Evolutionary conservation across 169 alveolate species (phyloP), one percentile per base, ranked within the genome.

Genomic region (Eimeria tenella): DNA sequence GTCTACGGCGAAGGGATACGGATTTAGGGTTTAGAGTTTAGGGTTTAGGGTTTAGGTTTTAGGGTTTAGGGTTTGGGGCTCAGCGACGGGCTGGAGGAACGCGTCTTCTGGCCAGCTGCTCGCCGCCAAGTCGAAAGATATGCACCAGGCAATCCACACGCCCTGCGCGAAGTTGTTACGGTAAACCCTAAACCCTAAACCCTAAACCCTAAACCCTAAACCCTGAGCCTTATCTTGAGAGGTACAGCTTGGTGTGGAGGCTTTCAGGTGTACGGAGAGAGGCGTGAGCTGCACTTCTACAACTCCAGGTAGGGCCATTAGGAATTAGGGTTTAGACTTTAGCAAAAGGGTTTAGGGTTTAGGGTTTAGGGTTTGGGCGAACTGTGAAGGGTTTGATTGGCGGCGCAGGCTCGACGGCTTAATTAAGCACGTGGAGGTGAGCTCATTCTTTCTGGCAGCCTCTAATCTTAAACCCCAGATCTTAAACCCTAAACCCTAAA

Each of bases 131-230:
- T 92, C 93, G n/a, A 82, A 92, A 52, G 79, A 92, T 42, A 92
- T 92, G 95, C 93, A 92, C 3, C 93, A 93, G 42, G 79, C 77
- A 31, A 89, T 77, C 81, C 56, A 65, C 70, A 19, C 71, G 15
- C 60, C 81, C 70, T 58, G 94, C 19, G 70, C 94, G 15, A 49
- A 31, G 52, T 79, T 89, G 21, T 86, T 87, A 3, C 94, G 70
- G 50, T 60, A 25, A 21, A 31, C 71, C 63, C 87, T 89, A 17
- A 87, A 86, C 17, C 70, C 70, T 50, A 79, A 86, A 21, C 88
- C 88, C 71, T 31, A 31, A 31, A 31, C 42, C 42, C 42, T 31
- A 31, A 19, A 79, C 49, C 9, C 53, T 42, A 21, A 8, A 79
- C 49, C 9, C 53, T 31, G 42, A 31, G 42, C 42, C 42, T 31